These are phyloP conservation scores for Lecanicillium sp. DNA, from an alignment of 2,329 filamentous ascomycete genomes.

Conservation along the genomic window DNA sequence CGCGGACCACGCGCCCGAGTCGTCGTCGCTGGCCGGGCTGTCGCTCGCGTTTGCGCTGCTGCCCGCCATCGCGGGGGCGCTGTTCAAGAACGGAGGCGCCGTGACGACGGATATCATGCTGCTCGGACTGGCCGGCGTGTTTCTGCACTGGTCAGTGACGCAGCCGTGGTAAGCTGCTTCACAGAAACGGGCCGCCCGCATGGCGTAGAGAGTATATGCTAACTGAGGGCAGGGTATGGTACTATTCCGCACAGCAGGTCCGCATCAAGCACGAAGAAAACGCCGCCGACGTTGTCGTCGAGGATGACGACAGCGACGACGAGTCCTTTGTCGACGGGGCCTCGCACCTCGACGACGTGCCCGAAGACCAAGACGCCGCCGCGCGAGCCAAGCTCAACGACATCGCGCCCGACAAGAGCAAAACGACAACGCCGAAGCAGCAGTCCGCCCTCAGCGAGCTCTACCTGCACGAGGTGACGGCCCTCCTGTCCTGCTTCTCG, in stretches of 20 bases:
- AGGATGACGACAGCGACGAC: conserved; percentile 33
- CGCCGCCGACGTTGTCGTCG: conserved; percentile 34
- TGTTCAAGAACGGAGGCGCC: conserved; percentile 78
- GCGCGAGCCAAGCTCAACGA: conserved; percentile 14
- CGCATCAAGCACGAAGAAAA: conserved; percentile 48
- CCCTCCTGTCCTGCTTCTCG: conserved; percentile 71
- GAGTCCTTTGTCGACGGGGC: conserved; percentile 17
- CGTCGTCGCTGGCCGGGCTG: conserved; percentile 70
- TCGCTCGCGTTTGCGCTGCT: conserved; percentile 78
- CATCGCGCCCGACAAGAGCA: conserved; percentile 17
- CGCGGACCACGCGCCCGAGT: conserved; percentile 40
- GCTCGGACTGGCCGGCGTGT: conserved; percentile 71
- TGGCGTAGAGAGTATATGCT: background rate
- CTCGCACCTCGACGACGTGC: conserved; percentile 35
- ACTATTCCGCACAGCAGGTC: conserved; percentile 61
- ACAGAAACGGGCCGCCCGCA: conserved; percentile 1
- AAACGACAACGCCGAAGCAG: conserved; percentile 21
- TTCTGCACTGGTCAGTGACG: conserved; percentile 87
- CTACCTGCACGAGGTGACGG: conserved; percentile 66
- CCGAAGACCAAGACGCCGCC: conserved; percentile 34
- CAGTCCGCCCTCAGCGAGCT: conserved; percentile 55
- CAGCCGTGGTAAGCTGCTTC: conserved; percentile 68
- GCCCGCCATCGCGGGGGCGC: conserved; percentile 75
- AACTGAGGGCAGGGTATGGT: conserved; percentile 56
- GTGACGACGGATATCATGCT: conserved; percentile 82